Evolutionary conservation across 2,329 filamentous ascomycete species (phyloP).

Genomic region (Trematosphaeria pertusa): DNA sequence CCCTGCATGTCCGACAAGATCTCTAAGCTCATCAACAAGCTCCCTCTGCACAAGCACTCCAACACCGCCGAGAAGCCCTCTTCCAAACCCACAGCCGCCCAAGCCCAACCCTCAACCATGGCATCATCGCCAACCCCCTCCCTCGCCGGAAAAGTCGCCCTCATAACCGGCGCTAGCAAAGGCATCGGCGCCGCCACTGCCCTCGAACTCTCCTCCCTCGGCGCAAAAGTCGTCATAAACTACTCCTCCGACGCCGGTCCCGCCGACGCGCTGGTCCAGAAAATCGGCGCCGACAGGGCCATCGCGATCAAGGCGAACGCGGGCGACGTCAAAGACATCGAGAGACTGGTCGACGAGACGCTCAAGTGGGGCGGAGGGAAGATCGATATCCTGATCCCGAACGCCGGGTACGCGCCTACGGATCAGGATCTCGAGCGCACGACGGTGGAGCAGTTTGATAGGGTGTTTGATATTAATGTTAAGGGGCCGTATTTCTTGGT

Average conservation of each 20-base stretch:
- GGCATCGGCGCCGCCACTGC: constrained; percentile 40
- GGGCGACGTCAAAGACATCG: constrained; percentile 54
- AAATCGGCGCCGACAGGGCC: constrained; percentile 56
- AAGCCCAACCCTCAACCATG: background rate
- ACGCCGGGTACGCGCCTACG: constrained; percentile 61
- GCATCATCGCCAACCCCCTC: constrained; percentile 30
- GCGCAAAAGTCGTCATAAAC: constrained; percentile 57
- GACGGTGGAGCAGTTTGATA: constrained; percentile 67
- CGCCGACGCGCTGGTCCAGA: constrained; percentile 61
- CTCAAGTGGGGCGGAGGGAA: constrained; percentile 58
- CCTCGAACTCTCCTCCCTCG: constrained; percentile 48
- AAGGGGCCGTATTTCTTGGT: constrained; percentile 37
- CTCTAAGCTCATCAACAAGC: background rate
- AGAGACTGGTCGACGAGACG: constrained; percentile 57
- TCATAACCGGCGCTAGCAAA: constrained; percentile 39
- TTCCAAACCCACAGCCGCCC: background rate
- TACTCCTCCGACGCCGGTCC: constrained; percentile 64
- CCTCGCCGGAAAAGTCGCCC: constrained; percentile 35
- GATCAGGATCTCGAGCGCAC: constrained; percentile 61
- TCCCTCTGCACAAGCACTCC: background rate
- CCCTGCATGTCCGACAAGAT: background rate
- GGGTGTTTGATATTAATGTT: constrained; percentile 67
- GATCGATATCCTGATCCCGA: constrained; percentile 68
- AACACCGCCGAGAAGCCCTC: background rate
- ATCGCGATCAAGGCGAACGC: constrained; percentile 65